phyloP scores from a whole-genome alignment of 2,329 filamentous ascomycete genomes.

The Metarhizium humberi region DNA sequence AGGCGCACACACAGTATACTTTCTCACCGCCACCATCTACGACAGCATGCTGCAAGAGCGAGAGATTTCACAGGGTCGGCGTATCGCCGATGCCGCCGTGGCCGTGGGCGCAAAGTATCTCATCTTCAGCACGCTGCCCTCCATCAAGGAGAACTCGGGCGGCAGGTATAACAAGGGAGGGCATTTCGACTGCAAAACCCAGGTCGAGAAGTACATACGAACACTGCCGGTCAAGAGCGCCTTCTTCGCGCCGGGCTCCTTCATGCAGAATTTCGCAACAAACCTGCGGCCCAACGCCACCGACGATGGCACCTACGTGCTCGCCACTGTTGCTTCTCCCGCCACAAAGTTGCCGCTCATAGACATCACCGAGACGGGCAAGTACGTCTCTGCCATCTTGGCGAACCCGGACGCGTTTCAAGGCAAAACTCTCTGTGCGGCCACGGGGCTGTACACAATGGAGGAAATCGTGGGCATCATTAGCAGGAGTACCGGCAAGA shows the following conservation, averaged over 20 bases:
- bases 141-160: conserved; percentile 31
- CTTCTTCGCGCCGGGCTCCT: background rate
- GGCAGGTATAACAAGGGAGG: conserved; percentile 34
- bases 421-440: conserved; percentile 34
- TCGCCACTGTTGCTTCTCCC: conserved; percentile 11
- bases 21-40: conserved; percentile 17
- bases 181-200: conserved; percentile 40
- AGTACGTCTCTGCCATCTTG: conserved; percentile 30
- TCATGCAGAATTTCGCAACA: conserved; percentile 28
- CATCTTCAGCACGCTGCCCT: conserved; percentile 36
- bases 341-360: conserved; percentile 31
- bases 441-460: conserved; percentile 26
- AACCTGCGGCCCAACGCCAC: conserved; percentile 9
- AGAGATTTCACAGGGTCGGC: background rate
- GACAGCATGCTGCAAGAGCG: background rate
- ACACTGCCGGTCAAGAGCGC: background rate
- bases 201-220: conserved; percentile 16
- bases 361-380: conserved; percentile 34
- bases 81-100: conserved; percentile 14
- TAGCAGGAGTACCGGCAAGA: conserved; percentile 28
- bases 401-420: conserved; percentile 31
- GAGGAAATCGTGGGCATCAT: conserved; percentile 30
- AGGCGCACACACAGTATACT: conserved; percentile 33
- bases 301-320: conserved; percentile 18
- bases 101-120: conserved; percentile 15